A percentile compares a stretch with the other conserved stretches of the same genome.
phyloP scores from a whole-genome alignment of 140 eudicot genomes.

The Bidens hawaiensis region DNA sequence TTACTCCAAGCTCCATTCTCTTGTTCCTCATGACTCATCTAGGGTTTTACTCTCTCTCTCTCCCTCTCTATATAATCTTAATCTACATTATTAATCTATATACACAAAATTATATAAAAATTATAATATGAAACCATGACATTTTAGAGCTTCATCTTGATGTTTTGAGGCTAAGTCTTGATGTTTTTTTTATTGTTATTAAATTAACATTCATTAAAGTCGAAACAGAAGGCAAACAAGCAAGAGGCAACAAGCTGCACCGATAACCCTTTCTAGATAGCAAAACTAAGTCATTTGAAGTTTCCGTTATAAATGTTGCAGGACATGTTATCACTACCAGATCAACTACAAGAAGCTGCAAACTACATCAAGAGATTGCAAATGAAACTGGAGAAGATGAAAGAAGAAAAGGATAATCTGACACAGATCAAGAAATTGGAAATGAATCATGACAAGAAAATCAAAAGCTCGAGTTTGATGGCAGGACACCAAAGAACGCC shows the following conservation, averaged over 20 bases:
- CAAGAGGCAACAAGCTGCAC: too few relatives aligned
- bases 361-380: slow-evolving; percentile 58
- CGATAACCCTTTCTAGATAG: too few relatives aligned
- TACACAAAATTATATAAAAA: not conserved
- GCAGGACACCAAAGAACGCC: slow-evolving; percentile 26
- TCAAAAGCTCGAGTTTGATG: slow-evolving; percentile 1
- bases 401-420: slow-evolving; percentile 36
- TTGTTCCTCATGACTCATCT: slow-evolving; percentile 48
- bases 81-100: not conserved
- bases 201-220: too few relatives aligned
- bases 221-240: too few relatives aligned
- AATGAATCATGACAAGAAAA: slow-evolving; percentile 6
- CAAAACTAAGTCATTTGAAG: too few relatives aligned
- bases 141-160: not conserved
- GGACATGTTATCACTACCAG: slow-evolving; percentile 51
- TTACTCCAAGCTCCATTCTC: slow-evolving; percentile 57
- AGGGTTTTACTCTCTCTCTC: slow-evolving; percentile 36
- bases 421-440: slow-evolving; percentile 10
- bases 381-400: slow-evolving; percentile 56
- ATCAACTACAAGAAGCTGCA: slow-evolving; percentile 68
- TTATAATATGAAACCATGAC: not conserved
- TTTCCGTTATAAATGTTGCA: slow-evolving; percentile 18
- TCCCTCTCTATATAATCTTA: slow-evolving; percentile 17
- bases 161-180: not conserved
- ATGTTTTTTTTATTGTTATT: too few relatives aligned